Conservation (phyloP, 805 yeast genomes). For the Pichia paraexigua region DNA sequence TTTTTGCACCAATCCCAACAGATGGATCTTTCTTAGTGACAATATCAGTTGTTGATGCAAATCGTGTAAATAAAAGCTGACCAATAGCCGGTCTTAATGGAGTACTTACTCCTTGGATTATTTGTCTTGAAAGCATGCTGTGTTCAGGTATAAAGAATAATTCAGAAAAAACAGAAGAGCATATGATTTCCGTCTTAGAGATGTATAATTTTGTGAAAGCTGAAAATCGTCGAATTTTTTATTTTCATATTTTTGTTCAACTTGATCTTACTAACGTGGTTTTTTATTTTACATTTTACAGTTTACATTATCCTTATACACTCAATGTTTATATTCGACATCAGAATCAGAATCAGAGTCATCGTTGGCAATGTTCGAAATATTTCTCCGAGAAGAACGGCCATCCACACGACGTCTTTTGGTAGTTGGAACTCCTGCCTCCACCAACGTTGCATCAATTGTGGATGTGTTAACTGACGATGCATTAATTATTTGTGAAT, state of each 20-base stretch:
- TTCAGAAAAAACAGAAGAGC: background rate
- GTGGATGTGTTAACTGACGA: background rate
- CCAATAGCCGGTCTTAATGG: background rate
- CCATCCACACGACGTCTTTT: background rate
- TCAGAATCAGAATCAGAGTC: background rate
- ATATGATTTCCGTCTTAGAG: background rate
- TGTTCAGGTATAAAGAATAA: background rate
- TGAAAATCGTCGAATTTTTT: background rate
- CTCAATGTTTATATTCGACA: background rate
- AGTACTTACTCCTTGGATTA: background rate
- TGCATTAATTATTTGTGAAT: background rate
- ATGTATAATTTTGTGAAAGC: background rate
- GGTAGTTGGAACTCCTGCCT: background rate
- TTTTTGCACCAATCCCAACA: slow-evolving; percentile 8
- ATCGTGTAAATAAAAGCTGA: background rate
- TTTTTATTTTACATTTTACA: background rate
- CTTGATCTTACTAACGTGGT: background rate
- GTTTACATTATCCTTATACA: background rate
- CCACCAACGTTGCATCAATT: background rate
- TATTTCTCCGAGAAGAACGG: background rate
- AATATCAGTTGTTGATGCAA: slow-evolving; percentile 7
- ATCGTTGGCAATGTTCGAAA: background rate
- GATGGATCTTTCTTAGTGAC: slow-evolving; percentile 8
- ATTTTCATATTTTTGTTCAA: background rate
- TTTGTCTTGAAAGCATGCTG: slow-evolving; percentile 2